A percentile compares a stretch with the other conserved stretches of the same genome.
Conservation (phyloP, 495 filamentous ascomycete species). For the Usnea hakonensis region DNA sequence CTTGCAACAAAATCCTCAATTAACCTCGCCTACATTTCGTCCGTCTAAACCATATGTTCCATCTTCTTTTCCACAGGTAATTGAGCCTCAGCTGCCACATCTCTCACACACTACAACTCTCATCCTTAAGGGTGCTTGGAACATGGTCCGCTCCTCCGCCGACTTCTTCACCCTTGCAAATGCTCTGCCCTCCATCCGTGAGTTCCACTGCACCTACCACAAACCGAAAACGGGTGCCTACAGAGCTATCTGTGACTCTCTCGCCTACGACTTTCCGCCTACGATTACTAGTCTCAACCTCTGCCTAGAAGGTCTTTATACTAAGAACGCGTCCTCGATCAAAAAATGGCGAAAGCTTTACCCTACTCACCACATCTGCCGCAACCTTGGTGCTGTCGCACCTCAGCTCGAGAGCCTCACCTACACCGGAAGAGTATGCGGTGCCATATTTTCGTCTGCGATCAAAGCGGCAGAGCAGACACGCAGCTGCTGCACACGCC, state of each 20-base stretch:
- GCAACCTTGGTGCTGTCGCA: slow-evolving; percentile 46
- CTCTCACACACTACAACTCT: slow-evolving; percentile 49
- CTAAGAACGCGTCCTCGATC: slow-evolving; percentile 48
- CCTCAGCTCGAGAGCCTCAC: slow-evolving; percentile 54
- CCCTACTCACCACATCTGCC: slow-evolving; percentile 45
- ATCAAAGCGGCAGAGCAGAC: slow-evolving; percentile 11
- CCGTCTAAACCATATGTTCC: not conserved
- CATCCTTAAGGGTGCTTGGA: slow-evolving; percentile 68
- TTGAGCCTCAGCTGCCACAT: slow-evolving; percentile 28
- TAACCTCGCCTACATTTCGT: not conserved
- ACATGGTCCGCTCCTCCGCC: slow-evolving; percentile 57
- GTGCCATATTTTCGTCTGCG: slow-evolving; percentile 47
- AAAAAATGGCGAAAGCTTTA: slow-evolving; percentile 48
- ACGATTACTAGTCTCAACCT: slow-evolving; percentile 55
- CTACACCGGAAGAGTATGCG: slow-evolving; percentile 59
- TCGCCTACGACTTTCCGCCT: slow-evolving; percentile 40
- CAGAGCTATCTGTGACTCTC: slow-evolving; percentile 52
- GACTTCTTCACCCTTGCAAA: slow-evolving; percentile 52
- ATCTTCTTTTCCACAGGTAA: not conserved
- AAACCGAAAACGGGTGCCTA: slow-evolving; percentile 63
- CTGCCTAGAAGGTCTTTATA: slow-evolving; percentile 59
- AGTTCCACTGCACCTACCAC: slow-evolving; percentile 64
- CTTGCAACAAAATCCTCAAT: not conserved
- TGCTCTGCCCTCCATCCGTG: slow-evolving; percentile 56
- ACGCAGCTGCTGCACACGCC: slow-evolving; percentile 28